phyloP scores from a whole-genome alignment of 1,139 yeast species.

The Yamadazyma mexicana region DNA sequence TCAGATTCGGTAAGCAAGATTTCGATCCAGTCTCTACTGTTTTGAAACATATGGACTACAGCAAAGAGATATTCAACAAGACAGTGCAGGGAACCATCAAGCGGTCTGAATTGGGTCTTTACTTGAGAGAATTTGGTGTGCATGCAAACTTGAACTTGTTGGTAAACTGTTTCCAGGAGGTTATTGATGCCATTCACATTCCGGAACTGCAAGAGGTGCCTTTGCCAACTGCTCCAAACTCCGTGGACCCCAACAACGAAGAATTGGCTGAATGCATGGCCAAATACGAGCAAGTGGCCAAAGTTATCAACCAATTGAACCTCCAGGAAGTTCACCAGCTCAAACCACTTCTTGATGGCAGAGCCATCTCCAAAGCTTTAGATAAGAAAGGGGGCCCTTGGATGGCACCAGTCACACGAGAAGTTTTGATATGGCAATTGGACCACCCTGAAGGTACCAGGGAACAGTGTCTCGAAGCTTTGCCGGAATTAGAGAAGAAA shows the following conservation, averaged over 20 bases:
- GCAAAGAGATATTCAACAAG: constrained; percentile 12
- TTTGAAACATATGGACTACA: constrained; percentile 18
- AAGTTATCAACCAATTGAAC: constrained; percentile 23
- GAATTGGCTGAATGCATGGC: constrained; percentile 6
- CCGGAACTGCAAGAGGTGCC: constrained; percentile 5
- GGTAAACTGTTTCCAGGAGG: constrained; percentile 32
- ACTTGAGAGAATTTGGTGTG: constrained; percentile 54
- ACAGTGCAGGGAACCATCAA: constrained; percentile 22
- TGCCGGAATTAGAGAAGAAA: constrained; percentile 50
- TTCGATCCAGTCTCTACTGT: constrained; percentile 51
- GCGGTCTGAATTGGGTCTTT: constrained; percentile 63
- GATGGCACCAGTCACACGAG: constrained; percentile 59
- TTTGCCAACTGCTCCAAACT: constrained; percentile 8
- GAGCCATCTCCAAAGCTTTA: constrained; percentile 51
- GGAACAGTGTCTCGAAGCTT: constrained; percentile 51
- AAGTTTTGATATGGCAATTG: constrained; percentile 70
- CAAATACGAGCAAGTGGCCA: constrained; percentile 37
- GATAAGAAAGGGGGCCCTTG: constrained; percentile 80
- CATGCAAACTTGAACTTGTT: constrained; percentile 48
- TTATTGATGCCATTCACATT: constrained; percentile 12
- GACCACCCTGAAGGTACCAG: constrained; percentile 59
- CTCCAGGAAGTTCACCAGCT: constrained; percentile 44
- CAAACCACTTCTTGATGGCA: constrained; percentile 70
- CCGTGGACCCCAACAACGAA: not conserved
- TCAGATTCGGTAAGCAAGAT: constrained; percentile 62